Percentiles rank a stretch among this genome's conserved stretches.
Conservation (phyloP, 2,329 filamentous ascomycete species). For the Pseudogymnoascus sp. region DNA sequence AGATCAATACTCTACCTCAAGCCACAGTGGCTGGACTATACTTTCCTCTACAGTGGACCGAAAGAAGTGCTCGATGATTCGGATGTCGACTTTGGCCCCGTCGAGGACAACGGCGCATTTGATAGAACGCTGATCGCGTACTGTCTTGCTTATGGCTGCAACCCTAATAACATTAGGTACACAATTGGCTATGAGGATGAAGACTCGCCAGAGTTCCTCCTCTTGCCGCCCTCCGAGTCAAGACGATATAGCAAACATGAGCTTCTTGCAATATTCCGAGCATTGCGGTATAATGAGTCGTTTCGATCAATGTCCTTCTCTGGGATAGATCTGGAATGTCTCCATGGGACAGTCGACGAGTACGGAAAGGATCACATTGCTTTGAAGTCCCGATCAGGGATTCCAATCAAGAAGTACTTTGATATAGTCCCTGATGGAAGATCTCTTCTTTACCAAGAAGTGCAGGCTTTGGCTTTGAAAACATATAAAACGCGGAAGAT, state of each 20-base stretch:
- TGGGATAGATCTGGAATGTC: slow-evolving; percentile 51
- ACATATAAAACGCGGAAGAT: slow-evolving; percentile 54
- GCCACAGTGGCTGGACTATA: slow-evolving; percentile 56
- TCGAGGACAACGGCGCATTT: slow-evolving; percentile 53
- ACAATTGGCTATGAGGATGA: slow-evolving; percentile 52
- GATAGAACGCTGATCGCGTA: slow-evolving; percentile 62
- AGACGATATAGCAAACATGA: slow-evolving; percentile 52
- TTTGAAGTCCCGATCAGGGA: slow-evolving; percentile 44
- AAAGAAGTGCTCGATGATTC: slow-evolving; percentile 42
- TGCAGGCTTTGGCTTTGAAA: slow-evolving; percentile 58
- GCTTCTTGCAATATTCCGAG: slow-evolving; percentile 60
- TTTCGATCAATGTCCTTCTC: slow-evolving; percentile 62
- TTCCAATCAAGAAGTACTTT: slow-evolving; percentile 23
- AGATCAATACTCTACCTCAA: slow-evolving; percentile 54
- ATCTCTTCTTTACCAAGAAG: slow-evolving; percentile 58
- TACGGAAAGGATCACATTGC: slow-evolving; percentile 56
- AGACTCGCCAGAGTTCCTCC: slow-evolving; percentile 57
- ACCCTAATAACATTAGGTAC: slow-evolving; percentile 59
- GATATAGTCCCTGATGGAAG: slow-evolving; percentile 26
- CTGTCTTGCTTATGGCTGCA: slow-evolving; percentile 56
- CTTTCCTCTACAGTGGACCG: slow-evolving; percentile 55
- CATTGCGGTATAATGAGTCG: slow-evolving; percentile 61
- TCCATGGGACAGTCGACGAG: slow-evolving; percentile 52
- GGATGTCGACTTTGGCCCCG: slow-evolving; percentile 31
- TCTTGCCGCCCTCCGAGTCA: slow-evolving; percentile 47